Base-by-base conservation (phyloP, 495 filamentous ascomycete genomes). In the Annulohypoxylon maeteangense region DNA sequence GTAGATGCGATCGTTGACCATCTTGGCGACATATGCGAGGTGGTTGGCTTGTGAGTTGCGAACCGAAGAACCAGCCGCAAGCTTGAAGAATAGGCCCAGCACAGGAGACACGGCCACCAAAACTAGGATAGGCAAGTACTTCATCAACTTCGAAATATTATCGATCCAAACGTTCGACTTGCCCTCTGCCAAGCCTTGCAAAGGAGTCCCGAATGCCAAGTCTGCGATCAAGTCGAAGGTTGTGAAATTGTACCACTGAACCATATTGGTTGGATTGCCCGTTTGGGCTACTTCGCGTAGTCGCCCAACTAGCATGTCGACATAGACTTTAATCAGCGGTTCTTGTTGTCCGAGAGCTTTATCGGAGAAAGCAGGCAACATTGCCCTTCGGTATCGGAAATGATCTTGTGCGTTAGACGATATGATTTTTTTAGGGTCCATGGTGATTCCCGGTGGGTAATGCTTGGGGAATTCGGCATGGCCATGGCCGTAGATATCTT, bases 201-300 rank as follows among this genome's bases (percentile, higher is more conserved):
- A 87, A 0, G 87, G 75, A 44, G 86, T 85, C 0, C 86, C 87
- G 76, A 88, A 90, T 8, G 84, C 82, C 56, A 91, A 75, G 64
- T 90, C 87, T 1, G 86, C 88, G 66, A 89, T 87, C 25, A 90
- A 75, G 68, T 90, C 89, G 66, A 90, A 90, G 22, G 87, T 88
- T 0, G 83, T 85, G 71, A 79, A 90, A 44, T 87, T 89, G 58
- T 86, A 88, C 89, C 87, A 90, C 40, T 78, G 70, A 4, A 77
- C 75, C 27, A 90, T 76, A 54, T 87, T 75, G 1, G 87, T 74
- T 7, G 73, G 20, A 50, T 71, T 63, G 14, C 79, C 79, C 1
- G 27, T 61, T 7, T 58, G 36, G 14, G 70, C 57, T 16, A 79
- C 65, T 60, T 83, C 82, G 18, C 78, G 69, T 50, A 90, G 58